These are phyloP conservation scores for Colletotrichum noveboracense DNA, from an alignment of 2,329 filamentous ascomycete species.

Conservation along the genomic window DNA sequence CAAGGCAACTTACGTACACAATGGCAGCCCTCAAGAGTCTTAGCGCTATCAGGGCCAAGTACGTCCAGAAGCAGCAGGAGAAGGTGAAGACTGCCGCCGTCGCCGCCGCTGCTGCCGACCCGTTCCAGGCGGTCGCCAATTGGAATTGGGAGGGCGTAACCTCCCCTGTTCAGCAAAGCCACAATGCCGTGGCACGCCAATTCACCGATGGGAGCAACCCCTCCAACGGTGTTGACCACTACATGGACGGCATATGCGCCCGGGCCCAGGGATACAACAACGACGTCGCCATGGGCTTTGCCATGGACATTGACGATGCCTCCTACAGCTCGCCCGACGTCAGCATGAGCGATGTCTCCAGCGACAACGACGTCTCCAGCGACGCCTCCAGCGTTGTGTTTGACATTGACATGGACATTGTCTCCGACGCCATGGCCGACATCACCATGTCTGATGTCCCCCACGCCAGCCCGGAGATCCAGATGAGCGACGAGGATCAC, in stretches of 20 bases:
- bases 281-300: neutral
- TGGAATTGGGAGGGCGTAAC: neutral
- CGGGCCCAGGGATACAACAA: neutral
- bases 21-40: neutral
- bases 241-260: neutral
- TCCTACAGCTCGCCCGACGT: neutral
- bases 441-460: neutral
- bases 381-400: too few relatives aligned
- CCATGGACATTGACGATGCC: neutral
- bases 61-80: neutral
- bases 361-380: neutral
- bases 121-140: accelerated
- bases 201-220: neutral
- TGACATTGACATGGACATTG: neutral
- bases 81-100: neutral
- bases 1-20: neutral
- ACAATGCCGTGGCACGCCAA: neutral
- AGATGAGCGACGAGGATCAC: neutral
- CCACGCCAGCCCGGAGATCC: neutral
- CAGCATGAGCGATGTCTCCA: neutral
- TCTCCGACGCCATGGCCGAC: neutral
- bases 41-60: neutral
- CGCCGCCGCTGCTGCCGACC: neutral
- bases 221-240: neutral
- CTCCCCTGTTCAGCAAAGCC: neutral